Evolutionary conservation across 2,329 filamentous ascomycete genomes (phyloP).

Genomic region (Microdochium trichocladiopsis): DNA sequence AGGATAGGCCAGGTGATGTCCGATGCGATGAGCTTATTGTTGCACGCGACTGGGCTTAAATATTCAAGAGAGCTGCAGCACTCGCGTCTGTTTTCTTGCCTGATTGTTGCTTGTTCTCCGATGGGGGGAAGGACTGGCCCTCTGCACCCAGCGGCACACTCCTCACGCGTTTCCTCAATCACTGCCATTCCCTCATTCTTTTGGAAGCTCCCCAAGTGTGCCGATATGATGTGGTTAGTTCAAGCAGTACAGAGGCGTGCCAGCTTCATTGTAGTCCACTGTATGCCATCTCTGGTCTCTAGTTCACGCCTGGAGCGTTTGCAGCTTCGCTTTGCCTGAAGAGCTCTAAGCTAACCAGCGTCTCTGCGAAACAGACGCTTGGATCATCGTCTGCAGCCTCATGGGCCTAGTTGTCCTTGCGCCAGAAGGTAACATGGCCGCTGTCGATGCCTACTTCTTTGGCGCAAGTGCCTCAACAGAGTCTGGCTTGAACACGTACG

Average conservation of each 20-base stretch:
- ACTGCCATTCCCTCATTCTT: background rate
- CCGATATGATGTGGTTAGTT: background rate
- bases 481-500: constrained; percentile 42
- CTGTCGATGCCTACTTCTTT: constrained; percentile 42
- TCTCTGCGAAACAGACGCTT: constrained; percentile 25
- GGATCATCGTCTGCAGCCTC: constrained; percentile 27
- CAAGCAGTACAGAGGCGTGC: constrained; percentile 1
- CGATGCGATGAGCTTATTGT: no score
- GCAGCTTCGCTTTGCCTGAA: no score
- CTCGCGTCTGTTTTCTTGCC: no score
- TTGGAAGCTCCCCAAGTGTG: no score
- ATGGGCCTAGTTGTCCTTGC: constrained; percentile 26
- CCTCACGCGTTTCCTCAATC: background rate
- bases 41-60: no score
- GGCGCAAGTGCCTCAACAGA: constrained; percentile 40
- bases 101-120: no score
- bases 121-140: no score
- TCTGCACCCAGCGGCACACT: no score
- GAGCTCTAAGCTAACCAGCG: no score
- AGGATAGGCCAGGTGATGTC: no score
- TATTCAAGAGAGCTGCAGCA: no score
- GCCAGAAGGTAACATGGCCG: constrained; percentile 29
- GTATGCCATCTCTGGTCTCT: constrained; percentile 11
- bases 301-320: no score
- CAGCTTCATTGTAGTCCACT: constrained; percentile 21